Evolutionary conservation across 2,329 filamentous ascomycete genomes (phyloP).

Genomic region (Botrytis galanthina): DNA sequence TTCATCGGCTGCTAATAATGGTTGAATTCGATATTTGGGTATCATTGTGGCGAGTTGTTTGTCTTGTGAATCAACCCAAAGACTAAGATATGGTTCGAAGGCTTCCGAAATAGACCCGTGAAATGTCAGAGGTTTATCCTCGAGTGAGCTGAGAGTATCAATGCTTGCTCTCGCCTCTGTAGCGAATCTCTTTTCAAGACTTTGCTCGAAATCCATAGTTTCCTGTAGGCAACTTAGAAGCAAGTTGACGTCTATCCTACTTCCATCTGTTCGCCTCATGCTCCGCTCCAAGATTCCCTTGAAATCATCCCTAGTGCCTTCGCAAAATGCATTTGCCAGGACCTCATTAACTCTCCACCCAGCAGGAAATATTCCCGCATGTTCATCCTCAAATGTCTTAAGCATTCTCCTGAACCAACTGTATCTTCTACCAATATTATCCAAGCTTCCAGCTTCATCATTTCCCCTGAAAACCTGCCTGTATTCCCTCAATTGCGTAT

Average conservation of each 20-base stretch:
- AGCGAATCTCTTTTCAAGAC: conserved; percentile 78
- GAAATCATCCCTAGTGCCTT: conserved; percentile 93
- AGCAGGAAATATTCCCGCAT: conserved; percentile 80
- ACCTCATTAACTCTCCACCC: conserved; percentile 90
- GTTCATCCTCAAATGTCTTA: conserved; percentile 93
- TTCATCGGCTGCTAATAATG: conserved; percentile 77
- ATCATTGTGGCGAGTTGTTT: conserved; percentile 81
- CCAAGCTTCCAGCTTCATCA: conserved; percentile 91
- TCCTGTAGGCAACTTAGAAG: conserved; percentile 88
- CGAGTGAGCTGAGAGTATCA: conserved; percentile 79
- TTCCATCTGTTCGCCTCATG: conserved; percentile 73
- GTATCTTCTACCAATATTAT: conserved; percentile 94
- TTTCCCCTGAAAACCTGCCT: conserved; percentile 93
- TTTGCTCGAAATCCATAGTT: conserved; percentile 95
- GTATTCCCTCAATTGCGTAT: conserved; percentile 93
- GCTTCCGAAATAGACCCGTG: conserved; percentile 91
- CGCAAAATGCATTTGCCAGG: conserved; percentile 88
- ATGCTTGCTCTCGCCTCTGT: conserved; percentile 74
- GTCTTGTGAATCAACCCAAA: conserved; percentile 97
- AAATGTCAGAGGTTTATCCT: conserved; percentile 75
- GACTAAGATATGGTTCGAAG: conserved; percentile 92
- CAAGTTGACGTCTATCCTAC: conserved; percentile 84
- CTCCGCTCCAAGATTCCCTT: conserved; percentile 87
- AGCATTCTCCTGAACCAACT: conserved; percentile 96
- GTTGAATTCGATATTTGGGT: conserved; percentile 81